phyloP scores from a whole-genome alignment of 305 asterid genomes.

The Plantago lanceolata region DNA sequence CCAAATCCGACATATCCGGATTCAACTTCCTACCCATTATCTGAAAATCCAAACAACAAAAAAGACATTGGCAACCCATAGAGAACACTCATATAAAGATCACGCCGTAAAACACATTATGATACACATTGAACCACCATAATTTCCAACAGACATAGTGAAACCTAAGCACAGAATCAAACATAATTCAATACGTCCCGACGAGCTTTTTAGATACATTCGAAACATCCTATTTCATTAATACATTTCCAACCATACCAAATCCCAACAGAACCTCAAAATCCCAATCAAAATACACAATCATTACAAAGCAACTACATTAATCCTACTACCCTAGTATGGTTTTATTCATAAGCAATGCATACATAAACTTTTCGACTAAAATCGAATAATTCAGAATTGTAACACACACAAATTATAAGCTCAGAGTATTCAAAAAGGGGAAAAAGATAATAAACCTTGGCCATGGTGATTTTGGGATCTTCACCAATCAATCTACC shows the following conservation, averaged over 20 bases:
- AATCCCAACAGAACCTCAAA: not conserved
- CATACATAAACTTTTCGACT: too few species aligned
- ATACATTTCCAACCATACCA: not conserved
- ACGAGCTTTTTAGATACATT: not conserved
- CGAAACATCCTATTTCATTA: not conserved
- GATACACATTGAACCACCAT: too few species aligned
- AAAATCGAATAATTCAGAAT: not conserved
- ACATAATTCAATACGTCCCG: not conserved
- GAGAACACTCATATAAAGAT: constrained; percentile 3
- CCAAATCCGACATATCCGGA: constrained; percentile 73
- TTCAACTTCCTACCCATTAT: constrained; percentile 72
- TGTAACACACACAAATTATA: not conserved
- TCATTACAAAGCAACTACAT: too few species aligned
- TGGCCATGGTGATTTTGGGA: constrained; percentile 86
- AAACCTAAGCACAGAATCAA: not conserved
- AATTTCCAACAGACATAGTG: not conserved
- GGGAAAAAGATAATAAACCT: constrained; percentile 41
- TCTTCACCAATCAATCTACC: constrained; percentile 93
- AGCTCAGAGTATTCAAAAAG: not conserved
- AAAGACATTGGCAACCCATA: constrained; percentile 15
- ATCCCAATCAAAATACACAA: not conserved
- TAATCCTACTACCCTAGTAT: too few species aligned
- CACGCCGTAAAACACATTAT: too few species aligned
- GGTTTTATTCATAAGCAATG: too few species aligned
- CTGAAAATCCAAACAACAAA: constrained; percentile 37